Conservation (phyloP, 192 early-diverging fungal species). For the Mortierella alpina region DNA sequence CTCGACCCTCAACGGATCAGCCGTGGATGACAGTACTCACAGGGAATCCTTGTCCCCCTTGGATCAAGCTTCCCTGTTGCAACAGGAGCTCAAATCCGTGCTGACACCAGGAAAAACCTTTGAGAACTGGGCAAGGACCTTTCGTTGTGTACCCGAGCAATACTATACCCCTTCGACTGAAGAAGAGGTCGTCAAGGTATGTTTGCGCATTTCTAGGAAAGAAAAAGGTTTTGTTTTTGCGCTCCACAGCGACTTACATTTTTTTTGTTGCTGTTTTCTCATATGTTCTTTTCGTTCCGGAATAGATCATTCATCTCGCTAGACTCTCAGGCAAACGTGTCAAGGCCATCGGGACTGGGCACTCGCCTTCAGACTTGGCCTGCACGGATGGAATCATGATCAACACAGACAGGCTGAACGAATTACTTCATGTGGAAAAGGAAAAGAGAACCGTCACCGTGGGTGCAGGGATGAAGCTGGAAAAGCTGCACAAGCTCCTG, state of each 20-base stretch:
- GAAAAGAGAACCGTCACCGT: slow-evolving; percentile 65
- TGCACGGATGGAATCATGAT: slow-evolving; percentile 74
- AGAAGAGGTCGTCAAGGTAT: slow-evolving; percentile 68
- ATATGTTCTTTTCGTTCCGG: neutral
- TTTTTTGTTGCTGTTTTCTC: too few species aligned
- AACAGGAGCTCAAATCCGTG: slow-evolving; percentile 29
- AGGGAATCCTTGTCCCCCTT: neutral
- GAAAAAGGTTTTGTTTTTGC: slow-evolving; percentile 4
- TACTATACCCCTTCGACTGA: slow-evolving; percentile 72
- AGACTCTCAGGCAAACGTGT: slow-evolving; percentile 57
- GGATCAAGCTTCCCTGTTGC: neutral
- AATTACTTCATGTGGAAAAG: slow-evolving; percentile 60
- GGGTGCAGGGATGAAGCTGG: slow-evolving; percentile 73
- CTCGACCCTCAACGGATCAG: neutral
- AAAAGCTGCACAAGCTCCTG: slow-evolving; percentile 68
- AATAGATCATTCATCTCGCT: slow-evolving; percentile 62
- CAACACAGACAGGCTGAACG: slow-evolving; percentile 74
- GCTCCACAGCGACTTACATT: neutral
- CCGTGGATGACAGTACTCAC: neutral
- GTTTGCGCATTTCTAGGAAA: neutral
- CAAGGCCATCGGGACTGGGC: slow-evolving; percentile 76
- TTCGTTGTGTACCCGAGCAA: slow-evolving; percentile 64
- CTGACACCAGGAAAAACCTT: slow-evolving; percentile 48
- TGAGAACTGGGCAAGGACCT: slow-evolving; percentile 78
- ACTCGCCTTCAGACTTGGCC: slow-evolving; percentile 81